Percentiles rank a stretch among this genome's conserved stretches.
These are phyloP conservation scores for Nakazawaea populi DNA, from an alignment of 805 yeast genomes.

Conservation along the genomic window DNA sequence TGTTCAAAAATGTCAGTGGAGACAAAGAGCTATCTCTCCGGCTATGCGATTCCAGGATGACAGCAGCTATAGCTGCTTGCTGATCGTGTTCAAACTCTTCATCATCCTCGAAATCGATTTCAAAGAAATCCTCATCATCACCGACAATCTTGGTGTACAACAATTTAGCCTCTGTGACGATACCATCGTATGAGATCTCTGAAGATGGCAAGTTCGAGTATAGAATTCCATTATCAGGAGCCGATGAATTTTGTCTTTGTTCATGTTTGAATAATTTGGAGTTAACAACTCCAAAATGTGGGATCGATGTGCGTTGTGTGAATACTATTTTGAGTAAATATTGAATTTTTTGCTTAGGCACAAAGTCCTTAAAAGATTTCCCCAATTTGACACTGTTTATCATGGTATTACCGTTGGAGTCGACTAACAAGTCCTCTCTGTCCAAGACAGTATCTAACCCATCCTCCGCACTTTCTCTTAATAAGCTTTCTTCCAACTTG, in stretches of 20 bases:
- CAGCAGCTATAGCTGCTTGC: slow-evolving; percentile 1
- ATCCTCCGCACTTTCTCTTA: slow-evolving; percentile 69
- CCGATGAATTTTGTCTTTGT: slow-evolving; percentile 25
- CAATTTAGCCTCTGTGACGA: slow-evolving; percentile 72
- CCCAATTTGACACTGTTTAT: slow-evolving; percentile 83
- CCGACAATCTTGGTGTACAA: slow-evolving; percentile 81
- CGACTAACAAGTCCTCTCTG: slow-evolving; percentile 43
- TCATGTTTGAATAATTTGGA: slow-evolving; percentile 33
- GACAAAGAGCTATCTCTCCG: slow-evolving; percentile 1
- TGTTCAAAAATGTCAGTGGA: background rate
- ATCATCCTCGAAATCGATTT: slow-evolving; percentile 94
- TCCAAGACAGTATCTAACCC: slow-evolving; percentile 45
- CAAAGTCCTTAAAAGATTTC: slow-evolving; percentile 76
- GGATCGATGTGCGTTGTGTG: slow-evolving; percentile 51
- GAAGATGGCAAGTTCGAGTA: slow-evolving; percentile 65
- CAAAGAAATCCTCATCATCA: slow-evolving; percentile 92
- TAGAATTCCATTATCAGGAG: slow-evolving; percentile 42
- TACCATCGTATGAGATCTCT: slow-evolving; percentile 89
- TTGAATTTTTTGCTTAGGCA: slow-evolving; percentile 68
- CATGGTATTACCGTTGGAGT: slow-evolving; percentile 58
- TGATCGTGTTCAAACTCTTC: slow-evolving; percentile 38
- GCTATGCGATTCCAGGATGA: slow-evolving; percentile 1
- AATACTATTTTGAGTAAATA: slow-evolving; percentile 57
- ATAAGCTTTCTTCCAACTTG: slow-evolving; percentile 72
- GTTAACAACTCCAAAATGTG: slow-evolving; percentile 48